A percentile compares a stretch with the other conserved stretches of the same genome.
Conservation (phyloP, 2,329 filamentous ascomycete genomes). For the Penicillium sp. region DNA sequence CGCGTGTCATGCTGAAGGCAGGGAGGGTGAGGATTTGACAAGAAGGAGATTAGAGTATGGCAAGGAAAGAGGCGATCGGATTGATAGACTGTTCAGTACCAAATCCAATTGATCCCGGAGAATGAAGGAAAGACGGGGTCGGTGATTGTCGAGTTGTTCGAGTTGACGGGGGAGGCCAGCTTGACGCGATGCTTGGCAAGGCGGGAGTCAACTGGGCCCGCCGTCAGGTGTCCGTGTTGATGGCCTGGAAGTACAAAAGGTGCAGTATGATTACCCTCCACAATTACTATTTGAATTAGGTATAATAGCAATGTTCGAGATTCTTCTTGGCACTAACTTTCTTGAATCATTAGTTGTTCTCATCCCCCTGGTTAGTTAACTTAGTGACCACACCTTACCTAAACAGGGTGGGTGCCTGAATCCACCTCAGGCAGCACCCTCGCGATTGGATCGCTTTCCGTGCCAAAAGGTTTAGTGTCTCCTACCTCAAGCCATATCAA, state of each 20-base stretch:
- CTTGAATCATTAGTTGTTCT: neutral
- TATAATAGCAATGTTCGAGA: too few species aligned
- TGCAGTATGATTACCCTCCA: neutral
- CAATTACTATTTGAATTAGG: too few species aligned
- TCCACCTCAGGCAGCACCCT: slow-evolving; percentile 19
- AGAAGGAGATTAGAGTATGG: neutral
- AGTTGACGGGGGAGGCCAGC: slow-evolving; percentile 18
- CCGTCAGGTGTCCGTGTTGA: slow-evolving; percentile 1
- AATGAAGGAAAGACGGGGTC: slow-evolving; percentile 23
- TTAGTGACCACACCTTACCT: neutral
- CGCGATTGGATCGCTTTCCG: slow-evolving; percentile 6
- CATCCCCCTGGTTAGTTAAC: neutral
- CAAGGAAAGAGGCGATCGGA: slow-evolving; percentile 10
- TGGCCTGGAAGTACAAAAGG: neutral
- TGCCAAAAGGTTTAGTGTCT: neutral
- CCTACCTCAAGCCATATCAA: neutral
- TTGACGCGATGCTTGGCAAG: slow-evolving; percentile 18
- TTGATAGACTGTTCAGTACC: slow-evolving; percentile 3
- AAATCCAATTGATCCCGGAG: slow-evolving; percentile 15
- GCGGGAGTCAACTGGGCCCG: slow-evolving; percentile 8
- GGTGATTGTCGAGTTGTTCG: neutral
- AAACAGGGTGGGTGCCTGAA: slow-evolving; percentile 21
- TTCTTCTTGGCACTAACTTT: too few species aligned
- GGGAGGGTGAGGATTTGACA: neutral
- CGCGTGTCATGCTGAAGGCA: slow-evolving; percentile 76